Evolutionary conservation across 768 basidiomycete genomes (phyloP), one percentile per base, ranked within the genome.

Genomic region (Trametes cubensis): DNA sequence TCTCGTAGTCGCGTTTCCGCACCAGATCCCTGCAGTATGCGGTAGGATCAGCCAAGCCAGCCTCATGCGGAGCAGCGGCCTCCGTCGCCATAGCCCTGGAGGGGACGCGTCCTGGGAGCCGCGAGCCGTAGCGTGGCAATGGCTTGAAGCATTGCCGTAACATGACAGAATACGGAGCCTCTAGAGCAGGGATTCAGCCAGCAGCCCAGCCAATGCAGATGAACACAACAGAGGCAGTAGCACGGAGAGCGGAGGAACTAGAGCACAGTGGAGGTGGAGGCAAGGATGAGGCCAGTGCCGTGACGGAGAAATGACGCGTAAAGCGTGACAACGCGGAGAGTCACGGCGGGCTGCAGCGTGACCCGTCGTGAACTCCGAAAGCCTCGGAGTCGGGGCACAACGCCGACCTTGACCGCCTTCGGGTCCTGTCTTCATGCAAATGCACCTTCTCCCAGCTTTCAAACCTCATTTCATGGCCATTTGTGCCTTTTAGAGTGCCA

Each of bases 1-100:
- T 86, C 54, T 93, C 90, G 71, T 93, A 90, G 78, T 95, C 92
- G 68, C 90, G 84, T 75, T 85, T 89, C 62, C 80, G 85, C 55
- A 94, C 87, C 58, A 90, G 77, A 40, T 85, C 79, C 61, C 72
- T 81, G 81, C 92, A 95, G 70, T 92, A 92, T 46, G 78, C 79
- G 17, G 74, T 70, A 42, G 88, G 67, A 21, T 70, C 70, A 17
- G 57, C 58, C 11, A 60, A 30, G 2, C 70, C 66, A 15, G 52
- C 56, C 14, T 68, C 64, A 17, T 34, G 26, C 40, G 61, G 6
- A 6, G 39, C 17, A 6, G 39, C 17, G 15, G 53, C 20, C 13
- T 25, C 25, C 23, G 62, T 59, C 28, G 62, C 57, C 58, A 63
- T 30, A 8, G 57, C n/a, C 46, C 58, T 49, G 17, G 34, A 8